Base-by-base conservation (phyloP, 805 yeast genomes). In the Lipomyces anomalus region DNA sequence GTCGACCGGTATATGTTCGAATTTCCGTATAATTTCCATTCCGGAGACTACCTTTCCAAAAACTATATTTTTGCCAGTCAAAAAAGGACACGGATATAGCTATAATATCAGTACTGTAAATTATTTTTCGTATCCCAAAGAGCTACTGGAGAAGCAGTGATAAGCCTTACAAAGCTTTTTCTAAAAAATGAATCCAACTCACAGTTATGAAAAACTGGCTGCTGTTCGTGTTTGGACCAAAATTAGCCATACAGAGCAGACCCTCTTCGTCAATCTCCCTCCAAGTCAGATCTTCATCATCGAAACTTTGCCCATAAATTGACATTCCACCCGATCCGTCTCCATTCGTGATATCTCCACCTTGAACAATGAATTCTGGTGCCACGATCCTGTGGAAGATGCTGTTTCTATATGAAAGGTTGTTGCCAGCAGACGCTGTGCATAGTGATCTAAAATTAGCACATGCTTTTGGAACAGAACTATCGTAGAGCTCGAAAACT, bases 21-120 rank as follows among this genome's bases (percentile, higher is more conserved):
- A 47, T 22, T 11, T 16, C 21, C 38, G 42, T 7, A 52, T 33
- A n/a, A 43, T 36, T 6, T 35, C 29, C 6, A 41, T 18, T 11
- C 43, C 50, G n/a, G 48, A 37, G 11, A 52, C 41, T 9, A 52
- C 50, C 11, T 47, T 43, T 3, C 97, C 97, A 62, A 89, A 89
- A 50, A 89, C 96, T 63, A 86, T 95, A 76, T 88, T 95, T 71
- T 82, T 81, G 54, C 95, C 95, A 63, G 88, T 94, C 68, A 89
- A 77, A 90, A 92, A 85, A 50, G 50, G 43, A 18, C 48, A 43
- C 17, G 50, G 32, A 9, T 35, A 36, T 6, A 49, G 47, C 53
- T 48, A 30, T 18, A 35, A 35, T n/a, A n/a, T n/a, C n/a, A n/a
- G n/a, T n/a, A n/a, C n/a, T n/a, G n/a, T n/a, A n/a, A n/a, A 4